Evolutionary conservation across 345 rosid genomes (phyloP).

Genomic region (Eucalyptus pauciflora): DNA sequence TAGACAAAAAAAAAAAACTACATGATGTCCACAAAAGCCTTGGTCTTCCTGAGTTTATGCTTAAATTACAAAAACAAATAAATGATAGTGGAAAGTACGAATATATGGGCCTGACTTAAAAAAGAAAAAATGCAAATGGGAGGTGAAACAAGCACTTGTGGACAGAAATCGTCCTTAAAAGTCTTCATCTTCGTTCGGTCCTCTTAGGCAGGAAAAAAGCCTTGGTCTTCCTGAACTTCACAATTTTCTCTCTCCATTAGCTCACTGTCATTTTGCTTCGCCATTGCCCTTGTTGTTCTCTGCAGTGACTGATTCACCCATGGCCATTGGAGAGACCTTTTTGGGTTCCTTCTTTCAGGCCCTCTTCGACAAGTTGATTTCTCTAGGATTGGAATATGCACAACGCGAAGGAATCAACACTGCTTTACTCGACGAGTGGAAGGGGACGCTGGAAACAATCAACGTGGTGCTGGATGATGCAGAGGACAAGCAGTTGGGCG

Average conservation of each 20-base stretch:
- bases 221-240: not conserved
- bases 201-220: accelerated
- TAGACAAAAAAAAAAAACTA: too few species aligned
- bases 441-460: not conserved
- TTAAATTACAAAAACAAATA: too few species aligned
- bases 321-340: not conserved
- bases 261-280: accelerated
- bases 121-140: too few species aligned
- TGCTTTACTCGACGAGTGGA: accelerated
- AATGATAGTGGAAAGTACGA: too few species aligned
- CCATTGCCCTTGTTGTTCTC: not conserved
- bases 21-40: too few species aligned
- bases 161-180: not conserved
- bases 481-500: not conserved
- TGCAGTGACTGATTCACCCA: not conserved
- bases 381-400: not conserved
- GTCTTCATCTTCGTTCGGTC: not conserved
- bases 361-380: too few species aligned
- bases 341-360: not conserved
- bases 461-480: not conserved
- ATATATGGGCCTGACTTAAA: too few species aligned
- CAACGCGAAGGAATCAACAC: not conserved
- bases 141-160: too few species aligned
- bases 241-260: not conserved
- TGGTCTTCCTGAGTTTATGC: too few species aligned